Base-by-base conservation (phyloP, 495 filamentous ascomycete species). In the Cenococcum geophilum region DNA sequence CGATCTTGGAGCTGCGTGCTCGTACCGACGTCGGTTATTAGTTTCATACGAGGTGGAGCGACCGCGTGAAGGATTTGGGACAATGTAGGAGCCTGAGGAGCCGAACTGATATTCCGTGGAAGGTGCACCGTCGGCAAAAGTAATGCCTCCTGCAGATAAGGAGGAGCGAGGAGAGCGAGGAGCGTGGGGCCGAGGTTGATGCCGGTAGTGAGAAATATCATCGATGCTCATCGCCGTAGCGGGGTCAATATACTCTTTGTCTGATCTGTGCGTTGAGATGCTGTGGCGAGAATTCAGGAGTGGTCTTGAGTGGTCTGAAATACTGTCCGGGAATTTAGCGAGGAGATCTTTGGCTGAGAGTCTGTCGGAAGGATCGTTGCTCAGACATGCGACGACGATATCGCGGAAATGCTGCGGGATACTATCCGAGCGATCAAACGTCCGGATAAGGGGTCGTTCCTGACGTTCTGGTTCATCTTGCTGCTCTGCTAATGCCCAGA, bases 401-500 rank as follows among this genome's bases (percentile, higher is more conserved):
- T 65, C 62, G 9, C 63, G 66, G 49, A 68, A 72, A 50, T 73
- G 75, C 35, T 47, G 45, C 0, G 71, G 73, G 10, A 67, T 42
- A 12, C 21, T 25, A 20, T 58, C 57, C 37, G 25, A n/a, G 23
- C 45, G 11, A 2, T 16, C 43, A 54, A 61, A 56, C 82, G 68
- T 54, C 36, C 65, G 25, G 16, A 72, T 68, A 59, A 97, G 73
- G 0, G 93, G 93, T n/a, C 89, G 82, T 45, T 77, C 80, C 54
- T 86, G 82, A 18, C 82, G 78, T 71, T 98, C 93, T 4, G 93
- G 93, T 66, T 98, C 93, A 66, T 97, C 93, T 42, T 90, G 81
- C 62, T 89, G 82, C 64, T 85, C 88, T 3, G 90, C 92, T 37
- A 98, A 76, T 8, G 89, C 91, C 91, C 92, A 98, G 3, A 98